Conservation (phyloP, 495 filamentous ascomycete genomes). For the Neurospora cerealis region DNA sequence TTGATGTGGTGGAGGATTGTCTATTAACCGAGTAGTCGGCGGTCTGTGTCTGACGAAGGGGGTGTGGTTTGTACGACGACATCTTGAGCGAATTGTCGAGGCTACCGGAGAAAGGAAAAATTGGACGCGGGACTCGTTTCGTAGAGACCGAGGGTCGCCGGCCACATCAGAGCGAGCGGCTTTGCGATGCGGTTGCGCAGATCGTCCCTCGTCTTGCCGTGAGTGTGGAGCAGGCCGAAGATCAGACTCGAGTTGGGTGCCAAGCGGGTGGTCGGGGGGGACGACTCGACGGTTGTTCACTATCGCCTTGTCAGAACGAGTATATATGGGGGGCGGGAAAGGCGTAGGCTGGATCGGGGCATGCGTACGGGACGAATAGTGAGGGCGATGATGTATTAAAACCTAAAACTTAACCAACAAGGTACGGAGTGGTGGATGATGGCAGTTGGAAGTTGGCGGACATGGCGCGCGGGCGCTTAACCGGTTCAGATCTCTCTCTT, state of each 20-base stretch:
- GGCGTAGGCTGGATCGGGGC: background rate
- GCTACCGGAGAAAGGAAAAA: slow-evolving; percentile 13
- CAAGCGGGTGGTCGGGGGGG: background rate
- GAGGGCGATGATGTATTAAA: background rate
- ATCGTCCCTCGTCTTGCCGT: background rate
- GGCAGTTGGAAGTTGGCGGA: background rate
- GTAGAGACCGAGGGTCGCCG: slow-evolving; percentile 2
- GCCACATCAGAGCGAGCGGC: slow-evolving; percentile 12
- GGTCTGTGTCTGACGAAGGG: slow-evolving; percentile 55
- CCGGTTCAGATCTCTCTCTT: background rate
- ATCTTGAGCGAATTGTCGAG: background rate
- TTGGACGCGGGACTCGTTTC: background rate
- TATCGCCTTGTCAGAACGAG: background rate
- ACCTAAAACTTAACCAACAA: background rate
- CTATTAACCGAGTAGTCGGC: slow-evolving; percentile 54
- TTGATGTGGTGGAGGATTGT: slow-evolving; percentile 70
- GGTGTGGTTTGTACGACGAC: slow-evolving; percentile 41
- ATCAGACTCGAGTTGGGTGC: background rate
- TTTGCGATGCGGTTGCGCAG: slow-evolving; percentile 1
- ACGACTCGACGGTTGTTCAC: background rate
- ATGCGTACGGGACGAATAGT: background rate
- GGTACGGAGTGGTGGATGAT: background rate
- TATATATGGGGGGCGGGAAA: background rate
- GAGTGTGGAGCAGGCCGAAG: background rate
- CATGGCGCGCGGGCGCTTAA: background rate